Evolutionary conservation across 2,329 filamentous ascomycete genomes (phyloP), one percentile per base, ranked within the genome.

Genomic region (Cladosporium velox): DNA sequence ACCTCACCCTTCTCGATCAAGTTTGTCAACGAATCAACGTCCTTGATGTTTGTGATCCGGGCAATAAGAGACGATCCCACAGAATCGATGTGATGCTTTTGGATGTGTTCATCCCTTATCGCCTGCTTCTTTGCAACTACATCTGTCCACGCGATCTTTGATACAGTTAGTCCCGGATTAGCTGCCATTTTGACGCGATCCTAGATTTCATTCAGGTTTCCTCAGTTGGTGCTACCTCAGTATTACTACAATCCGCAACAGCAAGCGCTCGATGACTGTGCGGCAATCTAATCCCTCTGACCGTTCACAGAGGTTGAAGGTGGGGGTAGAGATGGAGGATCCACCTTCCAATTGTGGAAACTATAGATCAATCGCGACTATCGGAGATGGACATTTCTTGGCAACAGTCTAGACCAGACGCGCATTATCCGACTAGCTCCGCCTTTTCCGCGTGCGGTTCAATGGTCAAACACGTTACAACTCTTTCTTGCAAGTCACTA

Each of bases 1-100:
- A 70, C 32, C 21, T 69, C 34, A 5, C 64, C 59, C 24, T 24
- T 51, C 24, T 59, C 44, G 10, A 59, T 21, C 4, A 58, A 54
- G 11, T 41, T 26, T 12, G 55, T 59, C 8, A 65, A 28, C 11
- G 54, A 3, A 4, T n/a, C n/a, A 30, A 59, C 28, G n/a, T 65
- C 54, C 54, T 14, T 28, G 14, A 35, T 8, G 1, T 35, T 30
- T 8, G 54, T 59, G 54, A 65, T 51, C 8, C 24, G 30, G 4
- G 30, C 24, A 18, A 32, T n/a, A 7, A 15, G 12, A n/a, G 21
- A n/a, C 8, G n/a, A 38, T 2, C 18, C 12, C 30, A 5, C 6
- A 7, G 10, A 34, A n/a, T 1, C 15, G 3, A 35, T 18, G 51
- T n/a, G 63, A 28, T 49, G 44, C 32, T 65, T 59, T 24, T 26